Conservation (phyloP, 495 filamentous ascomycete genomes). For the Lepidopterella palustris region DNA sequence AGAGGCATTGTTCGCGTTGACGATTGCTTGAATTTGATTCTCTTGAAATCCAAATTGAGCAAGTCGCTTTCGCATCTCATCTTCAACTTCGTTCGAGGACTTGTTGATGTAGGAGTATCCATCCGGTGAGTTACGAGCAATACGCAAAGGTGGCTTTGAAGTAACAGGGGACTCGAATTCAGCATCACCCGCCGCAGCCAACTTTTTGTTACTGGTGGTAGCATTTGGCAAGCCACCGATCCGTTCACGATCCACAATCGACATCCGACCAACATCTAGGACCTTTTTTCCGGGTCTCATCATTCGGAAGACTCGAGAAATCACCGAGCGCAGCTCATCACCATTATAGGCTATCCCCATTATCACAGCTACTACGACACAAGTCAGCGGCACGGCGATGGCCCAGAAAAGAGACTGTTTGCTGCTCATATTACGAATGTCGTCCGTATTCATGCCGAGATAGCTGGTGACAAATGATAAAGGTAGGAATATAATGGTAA, state of each 20-base stretch:
- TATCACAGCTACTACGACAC: conserved; percentile 12
- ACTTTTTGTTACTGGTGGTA: not conserved
- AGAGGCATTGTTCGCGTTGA: too few relatives aligned
- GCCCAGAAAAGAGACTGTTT: conserved; percentile 29
- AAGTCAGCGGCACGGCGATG: conserved; percentile 28
- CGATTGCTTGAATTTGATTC: too few relatives aligned
- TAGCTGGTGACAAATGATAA: conserved; percentile 25
- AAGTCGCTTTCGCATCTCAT: not conserved
- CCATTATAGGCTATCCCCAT: conserved; percentile 27
- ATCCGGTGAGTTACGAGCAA: not conserved
- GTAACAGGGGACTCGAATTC: not conserved
- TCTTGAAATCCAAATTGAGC: not conserved
- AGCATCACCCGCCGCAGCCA: not conserved
- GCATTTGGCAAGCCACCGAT: not conserved
- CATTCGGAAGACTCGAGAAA: not conserved
- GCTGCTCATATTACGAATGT: conserved; percentile 29
- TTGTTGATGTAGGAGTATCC: not conserved
- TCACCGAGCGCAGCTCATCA: conserved; percentile 9
- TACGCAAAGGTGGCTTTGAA: not conserved
- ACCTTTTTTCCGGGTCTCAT: not conserved
- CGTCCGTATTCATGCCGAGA: conserved; percentile 28
- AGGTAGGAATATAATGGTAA: conserved; percentile 30
- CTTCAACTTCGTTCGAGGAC: not conserved
- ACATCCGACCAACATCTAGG: not conserved
- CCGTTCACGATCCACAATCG: not conserved